Conservation (phyloP, 78 protist species). For the Creolimax fragrantissima region DNA sequence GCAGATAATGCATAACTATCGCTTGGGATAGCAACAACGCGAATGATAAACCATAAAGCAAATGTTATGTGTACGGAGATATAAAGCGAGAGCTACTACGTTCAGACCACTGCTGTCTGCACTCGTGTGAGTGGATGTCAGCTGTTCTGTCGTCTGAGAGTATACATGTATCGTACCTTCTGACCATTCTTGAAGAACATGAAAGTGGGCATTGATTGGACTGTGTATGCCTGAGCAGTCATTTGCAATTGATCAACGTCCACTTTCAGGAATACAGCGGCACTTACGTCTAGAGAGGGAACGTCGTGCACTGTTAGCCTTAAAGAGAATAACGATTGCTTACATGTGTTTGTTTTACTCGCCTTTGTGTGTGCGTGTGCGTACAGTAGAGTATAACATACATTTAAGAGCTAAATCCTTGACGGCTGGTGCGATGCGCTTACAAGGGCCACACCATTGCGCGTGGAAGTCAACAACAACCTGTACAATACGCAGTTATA, state of each 20-base stretch:
- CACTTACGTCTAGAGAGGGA: background rate
- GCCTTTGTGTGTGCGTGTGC: background rate
- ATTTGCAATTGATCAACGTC: background rate
- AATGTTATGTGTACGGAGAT: too few species aligned
- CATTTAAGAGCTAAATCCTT: background rate
- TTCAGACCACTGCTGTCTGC: too few species aligned
- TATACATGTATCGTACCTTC: too few species aligned
- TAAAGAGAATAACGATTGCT: background rate
- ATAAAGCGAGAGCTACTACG: too few species aligned
- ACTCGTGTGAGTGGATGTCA: too few species aligned
- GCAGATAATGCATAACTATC: too few species aligned
- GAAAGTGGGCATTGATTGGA: background rate
- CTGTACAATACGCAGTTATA: background rate
- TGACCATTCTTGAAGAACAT: background rate
- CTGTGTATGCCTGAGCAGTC: background rate
- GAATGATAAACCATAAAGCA: too few species aligned
- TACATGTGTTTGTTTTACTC: background rate
- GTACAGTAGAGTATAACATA: background rate
- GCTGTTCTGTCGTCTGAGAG: too few species aligned
- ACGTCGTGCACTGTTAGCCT: background rate
- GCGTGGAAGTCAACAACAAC: background rate
- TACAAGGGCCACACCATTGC: background rate
- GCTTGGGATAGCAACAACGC: too few species aligned
- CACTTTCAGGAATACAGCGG: slow-evolving; percentile 6
- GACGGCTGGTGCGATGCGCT: background rate